phyloP scores from a whole-genome alignment of 192 early-diverging fungal genomes.

The Coemansia sp. region DNA sequence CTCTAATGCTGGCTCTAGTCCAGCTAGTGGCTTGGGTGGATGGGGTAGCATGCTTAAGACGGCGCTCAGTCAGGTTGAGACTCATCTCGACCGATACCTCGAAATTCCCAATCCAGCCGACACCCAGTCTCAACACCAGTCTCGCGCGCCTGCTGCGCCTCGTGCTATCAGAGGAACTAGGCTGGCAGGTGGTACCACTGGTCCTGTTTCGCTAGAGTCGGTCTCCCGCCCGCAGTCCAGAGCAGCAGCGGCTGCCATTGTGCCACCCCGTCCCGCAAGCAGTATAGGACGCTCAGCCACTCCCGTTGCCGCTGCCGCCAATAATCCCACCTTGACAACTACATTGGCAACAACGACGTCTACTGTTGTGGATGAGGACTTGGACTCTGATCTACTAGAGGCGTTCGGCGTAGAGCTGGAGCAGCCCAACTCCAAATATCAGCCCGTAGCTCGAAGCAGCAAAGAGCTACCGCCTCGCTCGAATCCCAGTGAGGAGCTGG shows the following conservation, averaged over 20 bases:
- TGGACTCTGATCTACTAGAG: slow-evolving; percentile 45
- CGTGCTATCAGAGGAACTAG: background rate
- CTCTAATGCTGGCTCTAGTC: background rate
- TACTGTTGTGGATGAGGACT: slow-evolving; percentile 20
- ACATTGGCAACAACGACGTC: background rate
- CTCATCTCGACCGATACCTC: slow-evolving; percentile 69
- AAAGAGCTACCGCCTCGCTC: background rate
- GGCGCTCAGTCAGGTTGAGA: slow-evolving; percentile 73
- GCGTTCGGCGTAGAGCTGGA: slow-evolving; percentile 57
- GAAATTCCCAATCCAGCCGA: slow-evolving; percentile 54
- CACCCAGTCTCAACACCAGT: slow-evolving; percentile 2
- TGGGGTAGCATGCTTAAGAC: slow-evolving; percentile 73
- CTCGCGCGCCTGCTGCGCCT: slow-evolving; percentile 1
- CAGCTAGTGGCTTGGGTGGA: slow-evolving; percentile 10
- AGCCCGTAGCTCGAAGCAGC: background rate
- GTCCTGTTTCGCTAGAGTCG: background rate
- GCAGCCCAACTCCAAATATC: slow-evolving; percentile 12
- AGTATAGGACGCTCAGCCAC: background rate
- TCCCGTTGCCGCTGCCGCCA: background rate
- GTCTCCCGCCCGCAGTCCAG: background rate
- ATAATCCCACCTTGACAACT: background rate
- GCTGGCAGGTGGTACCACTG: background rate
- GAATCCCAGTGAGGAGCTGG: background rate
- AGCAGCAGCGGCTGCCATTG: slow-evolving; percentile 8
- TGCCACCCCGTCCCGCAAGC: background rate